Conservation (phyloP, 768 basidiomycete species). For the Tylopilus felleus region DNA sequence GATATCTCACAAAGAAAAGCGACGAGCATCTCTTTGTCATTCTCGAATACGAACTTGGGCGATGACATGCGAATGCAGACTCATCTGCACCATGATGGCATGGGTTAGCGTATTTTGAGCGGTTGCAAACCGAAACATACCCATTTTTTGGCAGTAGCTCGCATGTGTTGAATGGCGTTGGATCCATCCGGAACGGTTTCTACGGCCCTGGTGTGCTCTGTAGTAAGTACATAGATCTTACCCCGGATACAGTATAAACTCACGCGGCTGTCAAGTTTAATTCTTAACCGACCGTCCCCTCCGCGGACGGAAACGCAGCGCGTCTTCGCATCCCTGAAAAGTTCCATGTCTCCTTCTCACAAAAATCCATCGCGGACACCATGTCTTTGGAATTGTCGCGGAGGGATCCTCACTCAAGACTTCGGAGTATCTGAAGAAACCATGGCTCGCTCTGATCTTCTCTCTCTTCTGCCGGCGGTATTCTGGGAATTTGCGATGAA, state of each 20-base stretch:
- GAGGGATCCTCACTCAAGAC: neutral
- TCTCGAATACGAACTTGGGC: neutral
- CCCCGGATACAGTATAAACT: neutral
- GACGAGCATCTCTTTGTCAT: neutral
- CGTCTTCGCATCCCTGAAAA: neutral
- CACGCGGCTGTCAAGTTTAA: too few relatives aligned
- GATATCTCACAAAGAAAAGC: neutral
- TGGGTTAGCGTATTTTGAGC: neutral
- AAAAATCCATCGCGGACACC: too few relatives aligned
- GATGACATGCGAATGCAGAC: neutral
- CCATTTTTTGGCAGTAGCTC: neutral
- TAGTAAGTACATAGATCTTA: neutral
- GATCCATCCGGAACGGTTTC: neutral
- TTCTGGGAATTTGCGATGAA: neutral
- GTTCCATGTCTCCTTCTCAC: slow-evolving; percentile 1
- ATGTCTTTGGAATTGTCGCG: slow-evolving; percentile 3
- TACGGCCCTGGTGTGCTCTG: too few relatives aligned
- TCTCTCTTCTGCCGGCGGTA: neutral
- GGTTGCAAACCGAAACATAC: neutral
- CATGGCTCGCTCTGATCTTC: neutral
- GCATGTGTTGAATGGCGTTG: neutral
- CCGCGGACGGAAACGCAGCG: slow-evolving; percentile 19
- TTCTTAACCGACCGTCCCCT: neutral
- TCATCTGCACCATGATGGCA: neutral
- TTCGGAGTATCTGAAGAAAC: too few relatives aligned